Evolutionary conservation across 1,284 basidiomycete species (phyloP).

Genomic region (Cutaneotrichosporon arboriforme): DNA sequence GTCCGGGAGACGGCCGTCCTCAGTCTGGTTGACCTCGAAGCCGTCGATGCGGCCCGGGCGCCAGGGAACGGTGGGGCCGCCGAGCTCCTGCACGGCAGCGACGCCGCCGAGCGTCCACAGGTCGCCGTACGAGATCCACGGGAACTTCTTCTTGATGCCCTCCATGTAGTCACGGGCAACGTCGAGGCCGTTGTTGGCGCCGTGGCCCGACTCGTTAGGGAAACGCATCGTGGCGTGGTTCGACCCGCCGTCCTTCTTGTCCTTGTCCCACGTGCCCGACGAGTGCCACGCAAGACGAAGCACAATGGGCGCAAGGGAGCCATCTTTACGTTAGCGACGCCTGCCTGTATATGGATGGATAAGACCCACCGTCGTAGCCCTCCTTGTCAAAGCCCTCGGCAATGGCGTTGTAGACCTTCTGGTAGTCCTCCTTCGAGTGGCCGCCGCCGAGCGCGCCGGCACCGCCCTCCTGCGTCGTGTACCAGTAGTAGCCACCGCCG

Average conservation of each 20-base stretch:
- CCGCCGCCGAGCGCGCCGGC: conserved; percentile 56
- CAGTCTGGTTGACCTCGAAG: conserved; percentile 67
- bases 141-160: conserved; percentile 70
- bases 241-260: conserved; percentile 73
- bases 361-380: conserved; percentile 69
- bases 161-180: conserved; percentile 81
- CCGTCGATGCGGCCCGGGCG: conserved; percentile 83
- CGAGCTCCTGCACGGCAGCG: conserved; percentile 59
- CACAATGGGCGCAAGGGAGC: conserved; percentile 83
- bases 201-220: conserved; percentile 74
- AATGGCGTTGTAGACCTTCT: conserved; percentile 87
- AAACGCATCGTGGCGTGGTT: conserved; percentile 97
- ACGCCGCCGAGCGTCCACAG: conserved; percentile 84
- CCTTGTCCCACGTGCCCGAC: conserved; percentile 87
- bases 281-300: conserved; percentile 92
- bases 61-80: conserved; percentile 70
- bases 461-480: conserved; percentile 27
- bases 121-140: conserved; percentile 91
- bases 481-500: conserved; percentile 46
- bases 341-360: no score
- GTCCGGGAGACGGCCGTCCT: conserved; percentile 92
- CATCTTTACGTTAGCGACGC: conserved; percentile 55
- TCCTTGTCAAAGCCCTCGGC: conserved; percentile 70
- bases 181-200: conserved; percentile 79
- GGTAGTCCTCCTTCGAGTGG: conserved; percentile 63